These are phyloP conservation scores for Colletotrichum melonis DNA, from an alignment of 2,329 filamentous ascomycete genomes.

Conservation along the genomic window DNA sequence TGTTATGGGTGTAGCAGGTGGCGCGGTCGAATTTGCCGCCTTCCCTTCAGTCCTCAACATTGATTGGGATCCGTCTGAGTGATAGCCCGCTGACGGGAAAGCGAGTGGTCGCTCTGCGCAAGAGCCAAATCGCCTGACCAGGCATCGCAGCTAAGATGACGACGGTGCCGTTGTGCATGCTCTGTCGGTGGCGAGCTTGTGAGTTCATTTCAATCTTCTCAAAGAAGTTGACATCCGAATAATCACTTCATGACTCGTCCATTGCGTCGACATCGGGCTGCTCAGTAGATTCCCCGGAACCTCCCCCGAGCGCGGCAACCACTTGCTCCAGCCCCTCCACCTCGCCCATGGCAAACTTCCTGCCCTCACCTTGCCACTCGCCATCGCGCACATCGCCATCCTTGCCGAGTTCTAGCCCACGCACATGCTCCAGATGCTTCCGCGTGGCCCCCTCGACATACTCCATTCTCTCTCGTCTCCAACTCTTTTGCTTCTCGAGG, in stretches of 20 bases:
- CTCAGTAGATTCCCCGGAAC: conserved; percentile 30
- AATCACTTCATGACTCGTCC: conserved; percentile 28
- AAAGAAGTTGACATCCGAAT: not conserved
- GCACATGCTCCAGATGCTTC: conserved; percentile 77
- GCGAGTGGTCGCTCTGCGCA: no score
- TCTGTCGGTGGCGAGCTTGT: not conserved
- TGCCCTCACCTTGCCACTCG: conserved; percentile 70
- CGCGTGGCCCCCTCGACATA: conserved; percentile 87
- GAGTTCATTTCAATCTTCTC: not conserved
- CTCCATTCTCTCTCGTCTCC: conserved; percentile 77
- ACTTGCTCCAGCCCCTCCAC: conserved; percentile 68
- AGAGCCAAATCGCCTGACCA: no score
- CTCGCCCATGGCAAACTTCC: conserved; percentile 61
- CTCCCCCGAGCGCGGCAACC: conserved; percentile 55
- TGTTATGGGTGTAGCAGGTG: not conserved
- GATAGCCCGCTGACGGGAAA: not conserved
- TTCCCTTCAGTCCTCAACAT: not conserved
- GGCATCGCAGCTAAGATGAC: not conserved
- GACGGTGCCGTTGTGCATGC: not conserved
- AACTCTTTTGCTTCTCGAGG: conserved; percentile 59
- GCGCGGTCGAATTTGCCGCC: no score
- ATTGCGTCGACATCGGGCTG: conserved; percentile 26
- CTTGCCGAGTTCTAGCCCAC: conserved; percentile 73
- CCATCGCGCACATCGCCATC: conserved; percentile 73
- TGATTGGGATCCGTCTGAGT: not conserved